phyloP scores from a whole-genome alignment of 1,284 basidiomycete species.

The Spongiforma sp. region DNA sequence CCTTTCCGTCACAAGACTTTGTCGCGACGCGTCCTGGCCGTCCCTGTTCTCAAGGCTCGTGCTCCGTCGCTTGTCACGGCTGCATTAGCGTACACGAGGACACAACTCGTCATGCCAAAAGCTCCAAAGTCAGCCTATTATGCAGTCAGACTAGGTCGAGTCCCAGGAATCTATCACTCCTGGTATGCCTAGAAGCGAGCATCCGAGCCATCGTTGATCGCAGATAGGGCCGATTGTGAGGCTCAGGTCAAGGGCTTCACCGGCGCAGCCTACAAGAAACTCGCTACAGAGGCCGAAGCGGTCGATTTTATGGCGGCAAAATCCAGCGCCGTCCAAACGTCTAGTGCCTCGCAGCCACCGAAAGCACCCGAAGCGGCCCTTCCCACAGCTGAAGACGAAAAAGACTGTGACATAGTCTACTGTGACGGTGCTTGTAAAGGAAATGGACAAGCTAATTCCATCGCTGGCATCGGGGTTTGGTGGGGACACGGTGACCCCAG shows the following conservation, averaged over 20 bases:
- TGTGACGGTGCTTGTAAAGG: slow-evolving; percentile 82
- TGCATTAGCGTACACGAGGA: not conserved
- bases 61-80: not conserved
- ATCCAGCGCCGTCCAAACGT: not conserved
- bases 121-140: slow-evolving; percentile 40
- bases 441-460: slow-evolving; percentile 65
- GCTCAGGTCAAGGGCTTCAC: slow-evolving; percentile 61
- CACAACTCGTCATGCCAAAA: slow-evolving; percentile 37
- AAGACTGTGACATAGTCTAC: slow-evolving; percentile 58
- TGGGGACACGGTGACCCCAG: slow-evolving; percentile 68
- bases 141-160: slow-evolving; percentile 43
- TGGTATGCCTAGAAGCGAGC: slow-evolving; percentile 39
- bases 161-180: slow-evolving; percentile 44
- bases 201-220: slow-evolving; percentile 16
- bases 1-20: slow-evolving; percentile 20
- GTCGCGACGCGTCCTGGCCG: not conserved
- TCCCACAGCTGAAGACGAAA: slow-evolving; percentile 19
- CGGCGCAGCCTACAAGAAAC: slow-evolving; percentile 68
- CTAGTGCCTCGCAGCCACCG: not conserved
- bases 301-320: slow-evolving; percentile 40
- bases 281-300: slow-evolving; percentile 58
- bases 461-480: slow-evolving; percentile 81
- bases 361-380: not conserved
- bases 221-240: slow-evolving; percentile 41
- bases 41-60: not conserved